phyloP scores from a whole-genome alignment of 805 yeast genomes.

The Cyberlindnera suaveolens region DNA sequence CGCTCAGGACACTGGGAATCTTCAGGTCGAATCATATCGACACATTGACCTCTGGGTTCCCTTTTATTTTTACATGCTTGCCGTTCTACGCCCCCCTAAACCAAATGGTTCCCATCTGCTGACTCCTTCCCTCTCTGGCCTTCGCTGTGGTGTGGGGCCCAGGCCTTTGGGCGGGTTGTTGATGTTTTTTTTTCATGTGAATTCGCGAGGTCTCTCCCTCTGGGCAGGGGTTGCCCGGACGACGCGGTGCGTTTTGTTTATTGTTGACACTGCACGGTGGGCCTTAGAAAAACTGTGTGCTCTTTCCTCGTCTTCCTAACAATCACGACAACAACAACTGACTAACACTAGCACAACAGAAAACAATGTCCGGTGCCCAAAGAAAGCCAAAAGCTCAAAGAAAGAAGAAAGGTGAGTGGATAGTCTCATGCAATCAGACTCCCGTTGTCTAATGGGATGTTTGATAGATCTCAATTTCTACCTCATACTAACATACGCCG shows the following conservation, averaged over 20 bases:
- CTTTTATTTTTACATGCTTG: too few species aligned
- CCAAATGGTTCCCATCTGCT: neutral
- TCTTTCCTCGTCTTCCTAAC: neutral
- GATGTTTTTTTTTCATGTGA: neutral
- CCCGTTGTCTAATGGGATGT: neutral
- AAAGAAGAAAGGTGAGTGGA: slow-evolving; percentile 35
- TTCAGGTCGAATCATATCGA: too few species aligned
- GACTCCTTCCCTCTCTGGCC: neutral
- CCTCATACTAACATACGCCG: slow-evolving; percentile 4
- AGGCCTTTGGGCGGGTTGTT: neutral
- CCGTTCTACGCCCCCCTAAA: too few species aligned
- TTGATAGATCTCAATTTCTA: neutral
- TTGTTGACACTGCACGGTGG: too few species aligned
- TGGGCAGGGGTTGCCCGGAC: neutral
- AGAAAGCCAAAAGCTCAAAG: slow-evolving; percentile 34
- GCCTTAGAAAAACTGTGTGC: neutral
- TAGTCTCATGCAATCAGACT: slow-evolving; percentile 1
- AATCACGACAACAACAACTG: slow-evolving; percentile 4
- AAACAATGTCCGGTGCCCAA: slow-evolving; percentile 33
- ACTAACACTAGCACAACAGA: slow-evolving; percentile 1
- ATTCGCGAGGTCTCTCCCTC: neutral
- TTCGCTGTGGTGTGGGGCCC: neutral
- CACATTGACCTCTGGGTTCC: too few species aligned
- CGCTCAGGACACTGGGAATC: too few species aligned
- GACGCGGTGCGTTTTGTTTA: neutral